Conservation (phyloP, 2,329 filamentous ascomycete species). For the Fusarium sp. region DNA sequence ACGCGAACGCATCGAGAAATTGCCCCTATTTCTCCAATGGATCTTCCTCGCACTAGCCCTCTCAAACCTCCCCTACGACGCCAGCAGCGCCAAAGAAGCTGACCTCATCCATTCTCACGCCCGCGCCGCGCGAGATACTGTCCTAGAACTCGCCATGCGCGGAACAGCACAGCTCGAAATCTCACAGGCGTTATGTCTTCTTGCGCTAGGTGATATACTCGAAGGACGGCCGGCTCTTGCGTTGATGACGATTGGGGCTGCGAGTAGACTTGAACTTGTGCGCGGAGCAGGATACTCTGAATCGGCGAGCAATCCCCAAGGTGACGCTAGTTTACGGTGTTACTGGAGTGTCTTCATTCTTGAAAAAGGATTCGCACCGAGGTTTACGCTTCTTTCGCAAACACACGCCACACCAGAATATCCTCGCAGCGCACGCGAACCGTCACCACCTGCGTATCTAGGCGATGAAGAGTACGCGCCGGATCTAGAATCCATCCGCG, state of each 20-base stretch:
- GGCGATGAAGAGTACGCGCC: conserved; percentile 30
- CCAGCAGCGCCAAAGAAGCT: conserved; percentile 23
- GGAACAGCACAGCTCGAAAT: conserved; percentile 28
- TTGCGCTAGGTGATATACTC: conserved; percentile 20
- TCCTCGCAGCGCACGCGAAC: conserved; percentile 27
- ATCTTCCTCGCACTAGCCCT: conserved; percentile 29
- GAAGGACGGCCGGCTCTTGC: conserved; percentile 34
- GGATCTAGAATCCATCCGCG: conserved; percentile 32
- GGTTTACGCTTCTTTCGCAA: conserved; percentile 10
- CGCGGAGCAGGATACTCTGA: conserved; percentile 9
- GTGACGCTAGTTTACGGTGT: conserved; percentile 31
- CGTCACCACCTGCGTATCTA: conserved; percentile 14
- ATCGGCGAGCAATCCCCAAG: background rate
- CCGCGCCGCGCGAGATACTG: conserved; percentile 20
- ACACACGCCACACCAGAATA: conserved; percentile 19
- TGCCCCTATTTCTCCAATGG: conserved; percentile 29
- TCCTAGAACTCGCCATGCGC: conserved; percentile 22
- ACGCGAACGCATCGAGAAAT: conserved; percentile 5
- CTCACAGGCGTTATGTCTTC: conserved; percentile 23
- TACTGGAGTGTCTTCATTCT: conserved; percentile 41
- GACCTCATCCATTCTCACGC: conserved; percentile 19
- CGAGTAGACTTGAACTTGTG: conserved; percentile 31
- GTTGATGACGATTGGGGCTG: conserved; percentile 40
- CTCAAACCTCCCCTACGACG: conserved; percentile 16
- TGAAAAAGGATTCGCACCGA: conserved; percentile 35